A percentile compares a stretch with the other conserved stretches of the same genome.
Evolutionary conservation across 352 stramenopile genomes (phyloP).

Genomic region (Globisporangium okanoganense): DNA sequence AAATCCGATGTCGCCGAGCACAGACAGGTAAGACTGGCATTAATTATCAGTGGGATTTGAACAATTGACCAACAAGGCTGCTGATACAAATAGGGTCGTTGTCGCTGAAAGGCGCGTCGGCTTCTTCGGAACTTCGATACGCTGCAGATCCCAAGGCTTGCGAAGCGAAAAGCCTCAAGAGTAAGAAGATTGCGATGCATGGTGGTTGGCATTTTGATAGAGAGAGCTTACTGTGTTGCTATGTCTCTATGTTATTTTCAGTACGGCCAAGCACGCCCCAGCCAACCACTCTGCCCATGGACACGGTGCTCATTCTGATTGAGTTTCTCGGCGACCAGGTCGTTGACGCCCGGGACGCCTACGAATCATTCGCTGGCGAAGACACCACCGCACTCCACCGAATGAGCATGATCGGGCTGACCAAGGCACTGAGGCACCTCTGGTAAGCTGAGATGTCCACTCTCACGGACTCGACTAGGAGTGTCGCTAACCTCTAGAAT

Average conservation of each 20-base stretch:
- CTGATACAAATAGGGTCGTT: background rate
- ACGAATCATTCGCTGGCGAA: constrained; percentile 32
- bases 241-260: background rate
- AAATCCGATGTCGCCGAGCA: constrained; percentile 41
- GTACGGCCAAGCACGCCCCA: background rate
- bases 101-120: constrained; percentile 2
- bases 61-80: background rate
- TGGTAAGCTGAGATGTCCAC: constrained; percentile 21
- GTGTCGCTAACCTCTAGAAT: background rate
- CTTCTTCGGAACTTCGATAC: background rate
- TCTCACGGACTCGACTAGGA: background rate
- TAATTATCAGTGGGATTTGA: background rate
- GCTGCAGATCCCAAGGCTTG: background rate
- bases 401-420: constrained; percentile 44
- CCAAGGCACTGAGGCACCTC: constrained; percentile 39
- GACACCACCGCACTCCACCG: constrained; percentile 15
- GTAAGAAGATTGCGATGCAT: background rate
- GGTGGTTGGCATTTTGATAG: background rate
- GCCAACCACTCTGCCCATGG: constrained; percentile 19
- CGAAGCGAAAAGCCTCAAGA: background rate
- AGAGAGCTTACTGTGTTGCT: background rate
- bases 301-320: constrained; percentile 51
- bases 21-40: constrained; percentile 13
- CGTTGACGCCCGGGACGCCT: constrained; percentile 47
- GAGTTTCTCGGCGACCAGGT: constrained; percentile 65